A percentile compares a stretch with the other conserved stretches of the same genome.
phyloP scores from a whole-genome alignment of 768 basidiomycete genomes.

The Leccinellum luteum region DNA sequence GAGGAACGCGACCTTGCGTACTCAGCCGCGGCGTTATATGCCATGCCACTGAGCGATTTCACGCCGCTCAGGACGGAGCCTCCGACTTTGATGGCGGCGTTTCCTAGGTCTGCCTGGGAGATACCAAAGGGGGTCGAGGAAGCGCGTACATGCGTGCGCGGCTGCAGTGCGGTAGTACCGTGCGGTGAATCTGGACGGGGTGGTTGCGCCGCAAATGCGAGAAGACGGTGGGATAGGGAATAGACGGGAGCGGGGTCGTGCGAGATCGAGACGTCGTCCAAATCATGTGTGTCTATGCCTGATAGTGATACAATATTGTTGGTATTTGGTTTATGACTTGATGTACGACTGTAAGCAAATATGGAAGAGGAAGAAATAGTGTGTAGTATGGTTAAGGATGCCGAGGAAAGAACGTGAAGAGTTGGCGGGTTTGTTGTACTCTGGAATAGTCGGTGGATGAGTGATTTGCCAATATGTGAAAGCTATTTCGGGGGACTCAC shows the following conservation, averaged over 20 bases:
- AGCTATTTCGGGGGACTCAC: conserved; percentile 38
- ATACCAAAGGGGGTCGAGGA: conserved; percentile 31
- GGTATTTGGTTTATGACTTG: conserved; percentile 33
- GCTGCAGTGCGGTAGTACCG: conserved; percentile 15
- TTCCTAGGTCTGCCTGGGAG: conserved; percentile 50
- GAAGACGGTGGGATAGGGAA: conserved; percentile 57
- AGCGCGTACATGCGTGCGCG: conserved; percentile 22
- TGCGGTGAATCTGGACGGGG: conserved; percentile 26
- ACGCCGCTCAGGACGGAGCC: conserved; percentile 63
- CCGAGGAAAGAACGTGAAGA: conserved; percentile 56
- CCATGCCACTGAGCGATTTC: conserved; percentile 61
- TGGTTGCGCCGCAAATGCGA: conserved; percentile 53
- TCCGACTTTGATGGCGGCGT: conserved; percentile 56
- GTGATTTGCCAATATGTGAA: neutral
- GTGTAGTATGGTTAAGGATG: conserved; percentile 49
- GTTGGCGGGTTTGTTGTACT: conserved; percentile 54
- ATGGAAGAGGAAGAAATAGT: conserved; percentile 48
- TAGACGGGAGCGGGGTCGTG: conserved; percentile 49
- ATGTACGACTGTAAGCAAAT: conserved; percentile 41
- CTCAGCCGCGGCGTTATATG: conserved; percentile 45
- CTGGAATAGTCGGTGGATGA: conserved; percentile 33
- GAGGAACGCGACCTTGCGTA: conserved; percentile 37
- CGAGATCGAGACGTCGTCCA: conserved; percentile 11
- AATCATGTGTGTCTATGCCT: conserved; percentile 29
- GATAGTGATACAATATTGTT: conserved; percentile 40